These are phyloP conservation scores for Dimargaris xerosporica DNA, from an alignment of 192 early-diverging fungal species.

Conservation along the genomic window DNA sequence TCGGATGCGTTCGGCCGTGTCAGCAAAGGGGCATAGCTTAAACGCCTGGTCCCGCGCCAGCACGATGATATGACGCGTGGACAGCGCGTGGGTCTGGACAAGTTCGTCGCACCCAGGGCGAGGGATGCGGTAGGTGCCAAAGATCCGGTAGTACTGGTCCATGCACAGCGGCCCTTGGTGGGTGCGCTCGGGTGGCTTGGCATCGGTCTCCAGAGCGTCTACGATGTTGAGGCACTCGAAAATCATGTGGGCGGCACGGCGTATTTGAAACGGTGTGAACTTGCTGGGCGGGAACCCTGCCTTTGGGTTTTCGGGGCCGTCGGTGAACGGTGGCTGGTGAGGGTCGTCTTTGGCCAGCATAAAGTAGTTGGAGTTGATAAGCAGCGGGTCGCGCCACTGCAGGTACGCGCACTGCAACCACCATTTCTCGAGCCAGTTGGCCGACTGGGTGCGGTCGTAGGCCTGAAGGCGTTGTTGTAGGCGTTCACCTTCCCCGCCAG, in stretches of 20 bases:
- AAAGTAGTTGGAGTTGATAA: constrained; percentile 86
- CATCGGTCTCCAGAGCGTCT: constrained; percentile 39
- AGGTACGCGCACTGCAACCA: constrained; percentile 61
- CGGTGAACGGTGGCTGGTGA: constrained; percentile 19
- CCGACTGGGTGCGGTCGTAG: constrained; percentile 36
- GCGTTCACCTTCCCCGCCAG: constrained; percentile 28
- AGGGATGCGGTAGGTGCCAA: constrained; percentile 74
- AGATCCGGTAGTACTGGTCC: constrained; percentile 66
- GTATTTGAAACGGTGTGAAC: constrained; percentile 64
- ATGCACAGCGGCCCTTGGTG: constrained; percentile 58
- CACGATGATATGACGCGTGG: constrained; percentile 45
- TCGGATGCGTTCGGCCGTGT: constrained; percentile 31
- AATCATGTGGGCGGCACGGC: constrained; percentile 60
- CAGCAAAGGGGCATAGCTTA: constrained; percentile 45
- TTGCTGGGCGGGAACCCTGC: constrained; percentile 19
- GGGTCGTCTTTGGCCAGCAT: constrained; percentile 50
- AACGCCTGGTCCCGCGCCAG: constrained; percentile 68
- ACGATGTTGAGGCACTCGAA: constrained; percentile 54
- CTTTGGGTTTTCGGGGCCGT: constrained; percentile 12
- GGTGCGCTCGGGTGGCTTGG: constrained; percentile 48
- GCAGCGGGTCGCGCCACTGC: constrained; percentile 60
- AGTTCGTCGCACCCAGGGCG: constrained; percentile 56
- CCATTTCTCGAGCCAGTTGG: constrained; percentile 58
- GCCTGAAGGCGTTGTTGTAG: constrained; percentile 48
- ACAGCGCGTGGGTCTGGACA: constrained; percentile 26